Evolutionary conservation across 495 filamentous ascomycete species (phyloP).

Genomic region (Lasiosphaeris hirsuta): DNA sequence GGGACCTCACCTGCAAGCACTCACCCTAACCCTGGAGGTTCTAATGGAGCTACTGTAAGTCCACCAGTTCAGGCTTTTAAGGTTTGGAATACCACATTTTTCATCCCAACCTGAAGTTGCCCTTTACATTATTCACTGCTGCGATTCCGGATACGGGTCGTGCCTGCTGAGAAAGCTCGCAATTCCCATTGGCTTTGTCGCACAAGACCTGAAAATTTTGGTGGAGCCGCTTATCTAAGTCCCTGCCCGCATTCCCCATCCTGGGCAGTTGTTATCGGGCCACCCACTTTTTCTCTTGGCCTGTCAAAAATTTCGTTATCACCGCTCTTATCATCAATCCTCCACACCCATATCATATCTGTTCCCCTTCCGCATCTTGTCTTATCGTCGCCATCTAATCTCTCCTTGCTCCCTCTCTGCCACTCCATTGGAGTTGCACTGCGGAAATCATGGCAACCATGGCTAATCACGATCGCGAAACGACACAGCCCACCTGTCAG

Average conservation of each 20-base stretch:
- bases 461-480: conserved; percentile 55
- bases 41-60: conserved; percentile 58
- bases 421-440: conserved; percentile 14
- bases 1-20: conserved; percentile 67
- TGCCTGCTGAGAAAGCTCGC: conserved; percentile 13
- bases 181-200: conserved; percentile 16
- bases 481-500: conserved; percentile 89
- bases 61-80: conserved; percentile 12
- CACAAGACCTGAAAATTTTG: conserved; percentile 5
- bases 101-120: not conserved
- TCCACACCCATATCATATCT: conserved; percentile 17
- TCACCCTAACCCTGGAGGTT: conserved; percentile 57
- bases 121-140: not conserved
- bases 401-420: conserved; percentile 15
- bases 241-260: conserved; percentile 4
- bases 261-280: conserved; percentile 9
- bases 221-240: conserved; percentile 27
- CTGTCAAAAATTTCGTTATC: conserved; percentile 42
- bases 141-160: not conserved
- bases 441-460: conserved; percentile 35
- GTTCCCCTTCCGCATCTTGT: conserved; percentile 24
- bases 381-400: conserved; percentile 34
- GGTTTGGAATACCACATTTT: not conserved
- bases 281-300: conserved; percentile 15
- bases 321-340: conserved; percentile 25